A percentile compares a stretch with the other conserved stretches of the same genome.
Evolutionary conservation across 1,284 basidiomycete genomes (phyloP).

Genomic region (Athelia sp.): DNA sequence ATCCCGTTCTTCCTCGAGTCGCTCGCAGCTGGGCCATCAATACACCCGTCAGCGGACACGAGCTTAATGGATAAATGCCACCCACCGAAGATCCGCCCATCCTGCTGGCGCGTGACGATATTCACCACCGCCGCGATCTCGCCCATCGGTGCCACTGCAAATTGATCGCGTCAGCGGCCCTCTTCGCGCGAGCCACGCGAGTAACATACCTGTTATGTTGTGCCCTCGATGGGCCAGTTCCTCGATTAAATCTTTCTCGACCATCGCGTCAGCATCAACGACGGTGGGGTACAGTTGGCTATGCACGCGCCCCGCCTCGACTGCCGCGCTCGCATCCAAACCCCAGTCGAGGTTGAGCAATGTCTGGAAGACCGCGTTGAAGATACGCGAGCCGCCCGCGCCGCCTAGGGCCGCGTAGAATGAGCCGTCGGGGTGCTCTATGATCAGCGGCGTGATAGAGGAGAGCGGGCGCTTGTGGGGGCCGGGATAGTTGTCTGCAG

Average conservation of each 20-base stretch:
- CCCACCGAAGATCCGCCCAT: conserved; percentile 58
- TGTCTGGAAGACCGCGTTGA: conserved; percentile 76
- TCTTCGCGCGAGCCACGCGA: neutral
- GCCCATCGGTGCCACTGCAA: conserved; percentile 47
- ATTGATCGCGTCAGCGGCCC: conserved; percentile 4
- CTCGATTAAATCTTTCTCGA: conserved; percentile 48
- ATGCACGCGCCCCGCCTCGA: conserved; percentile 88
- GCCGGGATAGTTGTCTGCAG: conserved; percentile 79
- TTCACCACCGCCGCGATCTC: conserved; percentile 71
- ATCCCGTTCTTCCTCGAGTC: conserved; percentile 84
- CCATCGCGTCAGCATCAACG: conserved; percentile 63
- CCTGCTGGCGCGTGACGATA: conserved; percentile 51
- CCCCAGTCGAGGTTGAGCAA: conserved; percentile 82
- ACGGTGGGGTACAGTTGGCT: conserved; percentile 78
- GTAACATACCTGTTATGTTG: conserved; percentile 56
- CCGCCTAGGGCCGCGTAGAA: conserved; percentile 78
- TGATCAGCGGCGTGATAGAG: conserved; percentile 76
- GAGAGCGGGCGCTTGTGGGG: conserved; percentile 86
- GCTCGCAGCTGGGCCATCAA: conserved; percentile 56
- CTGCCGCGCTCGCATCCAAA: conserved; percentile 71
- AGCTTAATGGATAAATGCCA: conserved; percentile 5
- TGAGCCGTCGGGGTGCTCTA: conserved; percentile 69
- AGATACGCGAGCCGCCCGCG: conserved; percentile 85
- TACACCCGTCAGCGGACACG: conserved; percentile 5
- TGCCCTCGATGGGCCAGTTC: conserved; percentile 65